Percentiles rank a stretch among this genome's conserved stretches.
Conservation (phyloP, 2,329 filamentous ascomycete genomes). For the Escovopsis weberi region DNA sequence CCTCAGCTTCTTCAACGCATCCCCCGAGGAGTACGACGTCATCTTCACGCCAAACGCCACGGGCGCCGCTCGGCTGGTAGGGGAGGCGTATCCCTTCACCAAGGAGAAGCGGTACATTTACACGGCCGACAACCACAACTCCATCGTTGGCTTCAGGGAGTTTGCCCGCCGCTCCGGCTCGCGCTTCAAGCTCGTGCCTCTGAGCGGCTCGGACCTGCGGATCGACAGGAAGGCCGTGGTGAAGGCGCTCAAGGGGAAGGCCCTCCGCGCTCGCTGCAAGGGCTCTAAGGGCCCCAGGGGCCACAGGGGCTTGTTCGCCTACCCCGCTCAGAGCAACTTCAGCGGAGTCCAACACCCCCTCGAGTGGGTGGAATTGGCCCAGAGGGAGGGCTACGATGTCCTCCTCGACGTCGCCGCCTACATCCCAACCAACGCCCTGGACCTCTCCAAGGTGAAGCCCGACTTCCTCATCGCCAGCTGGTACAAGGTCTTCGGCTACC, state of each 20-base stretch:
- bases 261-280: not conserved
- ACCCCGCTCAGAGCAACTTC: conserved; percentile 32
- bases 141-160: conserved; percentile 24
- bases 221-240: conserved; percentile 13
- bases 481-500: conserved; percentile 29
- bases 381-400: conserved; percentile 24
- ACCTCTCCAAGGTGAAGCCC: conserved; percentile 19
- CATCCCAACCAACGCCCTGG: conserved; percentile 21
- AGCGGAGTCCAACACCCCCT: conserved; percentile 27
- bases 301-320: conserved; percentile 24
- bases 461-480: conserved; percentile 25
- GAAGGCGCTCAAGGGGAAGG: conserved; percentile 2
- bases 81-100: conserved; percentile 23
- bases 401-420: conserved; percentile 26
- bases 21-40: conserved; percentile 22
- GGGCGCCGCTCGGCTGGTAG: conserved; percentile 23
- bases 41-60: conserved; percentile 27
- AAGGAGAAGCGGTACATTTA: conserved; percentile 15
- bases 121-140: conserved; percentile 29
- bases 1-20: conserved; percentile 20
- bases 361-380: conserved; percentile 20
- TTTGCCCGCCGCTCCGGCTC: conserved; percentile 16
- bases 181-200: conserved; percentile 17
- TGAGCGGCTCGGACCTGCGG: conserved; percentile 14
- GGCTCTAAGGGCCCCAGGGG: conserved; percentile 8